phyloP scores from a whole-genome alignment of 192 early-diverging fungal genomes.

The Mortierella antarctica region DNA sequence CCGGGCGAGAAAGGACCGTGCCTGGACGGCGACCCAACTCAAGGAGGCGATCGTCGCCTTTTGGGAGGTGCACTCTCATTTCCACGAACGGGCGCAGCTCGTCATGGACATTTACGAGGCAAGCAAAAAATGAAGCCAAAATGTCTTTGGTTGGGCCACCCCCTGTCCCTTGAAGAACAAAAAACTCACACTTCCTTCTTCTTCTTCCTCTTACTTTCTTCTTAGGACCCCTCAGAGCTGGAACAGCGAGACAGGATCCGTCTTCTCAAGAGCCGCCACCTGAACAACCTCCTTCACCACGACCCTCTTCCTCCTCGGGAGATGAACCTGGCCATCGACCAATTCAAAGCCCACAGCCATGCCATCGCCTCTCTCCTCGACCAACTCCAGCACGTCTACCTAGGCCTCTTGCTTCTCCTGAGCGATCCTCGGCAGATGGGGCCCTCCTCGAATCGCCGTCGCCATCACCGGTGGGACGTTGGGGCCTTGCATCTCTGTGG shows the following conservation, averaged over 20 bases:
- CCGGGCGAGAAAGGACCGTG: slow-evolving; percentile 13
- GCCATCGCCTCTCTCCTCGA: slow-evolving; percentile 20
- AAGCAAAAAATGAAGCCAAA: not conserved
- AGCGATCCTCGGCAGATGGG: slow-evolving; percentile 5
- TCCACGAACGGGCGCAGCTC: slow-evolving; percentile 32
- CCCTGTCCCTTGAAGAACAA: not conserved
- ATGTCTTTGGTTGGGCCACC: no score
- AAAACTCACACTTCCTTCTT: not conserved
- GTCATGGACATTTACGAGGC: slow-evolving; percentile 36
- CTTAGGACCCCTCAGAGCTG: slow-evolving; percentile 31
- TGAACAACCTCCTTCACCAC: slow-evolving; percentile 29
- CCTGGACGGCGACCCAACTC: slow-evolving; percentile 16
- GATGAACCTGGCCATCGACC: not conserved
- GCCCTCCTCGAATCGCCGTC: not conserved
- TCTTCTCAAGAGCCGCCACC: slow-evolving; percentile 38
- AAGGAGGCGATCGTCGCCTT: slow-evolving; percentile 24
- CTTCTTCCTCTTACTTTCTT: not conserved
- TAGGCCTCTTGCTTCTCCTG: slow-evolving; percentile 16
- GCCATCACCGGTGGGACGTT: slow-evolving; percentile 3
- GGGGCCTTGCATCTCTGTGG: slow-evolving; percentile 3
- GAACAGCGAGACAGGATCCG: slow-evolving; percentile 18
- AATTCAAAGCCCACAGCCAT: slow-evolving; percentile 15
- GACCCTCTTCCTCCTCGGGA: slow-evolving; percentile 10
- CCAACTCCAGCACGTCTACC: slow-evolving; percentile 19
- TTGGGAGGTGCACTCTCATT: slow-evolving; percentile 28